A percentile compares a stretch with the other conserved stretches of the same genome.
Evolutionary conservation across 1,284 basidiomycete species (phyloP).

Genomic region (Fomes fomentarius): DNA sequence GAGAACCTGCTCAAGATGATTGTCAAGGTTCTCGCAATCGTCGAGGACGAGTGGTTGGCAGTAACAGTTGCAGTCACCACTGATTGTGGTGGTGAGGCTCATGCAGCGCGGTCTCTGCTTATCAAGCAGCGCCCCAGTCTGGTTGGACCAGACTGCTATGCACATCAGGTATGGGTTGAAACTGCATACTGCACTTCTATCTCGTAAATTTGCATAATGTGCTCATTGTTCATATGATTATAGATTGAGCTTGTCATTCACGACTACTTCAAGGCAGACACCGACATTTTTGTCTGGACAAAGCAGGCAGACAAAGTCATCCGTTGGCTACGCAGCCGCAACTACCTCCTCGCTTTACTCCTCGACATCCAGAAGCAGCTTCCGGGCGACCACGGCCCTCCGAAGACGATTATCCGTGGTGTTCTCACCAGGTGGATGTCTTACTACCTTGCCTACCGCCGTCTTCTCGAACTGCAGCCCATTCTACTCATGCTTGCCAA

Average conservation of each 20-base stretch:
- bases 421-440: constrained; percentile 23
- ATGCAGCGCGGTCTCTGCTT: constrained; percentile 33
- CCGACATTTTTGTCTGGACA: constrained; percentile 15
- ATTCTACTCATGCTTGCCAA: constrained; percentile 14
- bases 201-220: too few species aligned
- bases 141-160: constrained; percentile 37
- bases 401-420: constrained; percentile 9
- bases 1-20: constrained; percentile 35
- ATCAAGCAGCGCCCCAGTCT: constrained; percentile 19
- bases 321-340: constrained; percentile 35
- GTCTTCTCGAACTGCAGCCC: constrained; percentile 13
- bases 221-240: not conserved
- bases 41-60: constrained; percentile 20
- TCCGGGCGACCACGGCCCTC: not conserved
- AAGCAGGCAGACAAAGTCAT: constrained; percentile 31
- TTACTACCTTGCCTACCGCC: constrained; percentile 12
- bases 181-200: too few species aligned
- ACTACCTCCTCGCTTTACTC: not conserved
- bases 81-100: constrained; percentile 37
- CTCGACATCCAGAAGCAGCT: not conserved
- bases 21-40: constrained; percentile 28
- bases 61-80: constrained; percentile 32
- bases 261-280: constrained; percentile 29
- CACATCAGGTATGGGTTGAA: constrained; percentile 31
- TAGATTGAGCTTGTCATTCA: constrained; percentile 36